phyloP scores from a whole-genome alignment of 2,329 filamentous ascomycete genomes.

The Botrytis sinoallii region DNA sequence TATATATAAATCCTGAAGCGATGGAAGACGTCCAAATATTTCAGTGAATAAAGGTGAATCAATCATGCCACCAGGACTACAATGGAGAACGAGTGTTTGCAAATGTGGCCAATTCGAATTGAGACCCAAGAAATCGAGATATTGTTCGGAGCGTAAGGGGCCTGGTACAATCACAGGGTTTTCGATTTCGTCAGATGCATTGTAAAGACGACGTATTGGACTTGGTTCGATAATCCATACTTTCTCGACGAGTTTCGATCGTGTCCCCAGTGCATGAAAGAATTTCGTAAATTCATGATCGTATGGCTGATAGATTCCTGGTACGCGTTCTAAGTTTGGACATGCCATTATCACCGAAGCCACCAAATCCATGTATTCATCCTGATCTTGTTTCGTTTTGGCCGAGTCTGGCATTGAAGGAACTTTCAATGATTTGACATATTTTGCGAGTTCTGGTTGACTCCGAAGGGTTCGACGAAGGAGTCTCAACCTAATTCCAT shows the following conservation, averaged over 20 bases:
- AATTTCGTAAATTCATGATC: slow-evolving; percentile 55
- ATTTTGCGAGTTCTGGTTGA: slow-evolving; percentile 50
- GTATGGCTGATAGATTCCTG: slow-evolving; percentile 53
- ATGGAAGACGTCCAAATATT: slow-evolving; percentile 50
- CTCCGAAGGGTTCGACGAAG: slow-evolving; percentile 56
- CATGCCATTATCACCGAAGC: slow-evolving; percentile 63
- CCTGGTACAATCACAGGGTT: slow-evolving; percentile 36
- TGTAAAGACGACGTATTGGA: slow-evolving; percentile 38
- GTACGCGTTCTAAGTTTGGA: slow-evolving; percentile 59
- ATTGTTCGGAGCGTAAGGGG: slow-evolving; percentile 43
- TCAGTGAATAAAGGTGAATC: slow-evolving; percentile 52
- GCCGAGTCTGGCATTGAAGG: slow-evolving; percentile 46
- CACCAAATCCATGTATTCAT: slow-evolving; percentile 55
- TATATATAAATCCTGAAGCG: slow-evolving; percentile 57
- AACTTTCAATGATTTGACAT: slow-evolving; percentile 57
- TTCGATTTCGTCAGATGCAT: slow-evolving; percentile 28
- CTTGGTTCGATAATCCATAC: slow-evolving; percentile 51
- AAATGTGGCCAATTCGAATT: slow-evolving; percentile 57
- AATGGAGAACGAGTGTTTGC: slow-evolving; percentile 56
- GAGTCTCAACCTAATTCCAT: slow-evolving; percentile 53
- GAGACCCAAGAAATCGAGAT: slow-evolving; percentile 47
- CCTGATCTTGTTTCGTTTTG: slow-evolving; percentile 38
- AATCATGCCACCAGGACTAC: slow-evolving; percentile 52
- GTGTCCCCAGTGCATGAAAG: slow-evolving; percentile 58
- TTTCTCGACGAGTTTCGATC: slow-evolving; percentile 54